A percentile compares a stretch with the other conserved stretches of the same genome.
Evolutionary conservation across 306 rosid species (phyloP).

Genomic region (Glycine tomentella): DNA sequence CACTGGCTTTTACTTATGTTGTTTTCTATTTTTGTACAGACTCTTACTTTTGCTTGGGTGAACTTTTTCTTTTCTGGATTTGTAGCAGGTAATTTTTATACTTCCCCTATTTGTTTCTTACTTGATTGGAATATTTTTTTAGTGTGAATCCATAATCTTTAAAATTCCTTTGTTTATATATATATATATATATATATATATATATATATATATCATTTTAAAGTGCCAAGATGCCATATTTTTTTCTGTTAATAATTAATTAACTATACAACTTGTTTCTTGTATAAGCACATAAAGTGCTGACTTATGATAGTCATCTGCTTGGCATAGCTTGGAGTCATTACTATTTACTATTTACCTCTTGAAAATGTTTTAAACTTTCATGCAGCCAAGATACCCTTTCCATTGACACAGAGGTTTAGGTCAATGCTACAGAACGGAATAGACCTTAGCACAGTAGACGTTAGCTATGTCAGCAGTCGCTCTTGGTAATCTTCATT

Average conservation of each 20-base stretch:
- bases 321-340: slow-evolving; percentile 29
- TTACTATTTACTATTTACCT: slow-evolving; percentile 24
- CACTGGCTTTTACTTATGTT: slow-evolving; percentile 33
- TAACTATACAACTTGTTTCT: neutral
- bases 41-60: slow-evolving; percentile 99
- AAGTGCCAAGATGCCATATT: neutral
- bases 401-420: slow-evolving; percentile 97
- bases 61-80: slow-evolving; percentile 99
- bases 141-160: slow-evolving; percentile 7
- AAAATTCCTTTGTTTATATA: slow-evolving; percentile 26
- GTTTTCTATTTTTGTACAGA: slow-evolving; percentile 63
- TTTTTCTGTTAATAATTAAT: slow-evolving; percentile 12
- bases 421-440: slow-evolving; percentile 98
- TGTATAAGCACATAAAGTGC: neutral
- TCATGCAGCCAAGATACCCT: slow-evolving; percentile 94
- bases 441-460: slow-evolving; percentile 98
- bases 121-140: neutral
- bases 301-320: slow-evolving; percentile 29
- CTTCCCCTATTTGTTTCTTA: slow-evolving; percentile 20
- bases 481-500: slow-evolving; percentile 82
- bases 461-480: slow-evolving; percentile 99
- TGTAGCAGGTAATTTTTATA: slow-evolving; percentile 80
- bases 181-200: neutral
- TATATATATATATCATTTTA: neutral
- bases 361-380: slow-evolving; percentile 6